Conservation (phyloP, 1,139 yeast genomes). For the Eremothecium gossypii region DNA sequence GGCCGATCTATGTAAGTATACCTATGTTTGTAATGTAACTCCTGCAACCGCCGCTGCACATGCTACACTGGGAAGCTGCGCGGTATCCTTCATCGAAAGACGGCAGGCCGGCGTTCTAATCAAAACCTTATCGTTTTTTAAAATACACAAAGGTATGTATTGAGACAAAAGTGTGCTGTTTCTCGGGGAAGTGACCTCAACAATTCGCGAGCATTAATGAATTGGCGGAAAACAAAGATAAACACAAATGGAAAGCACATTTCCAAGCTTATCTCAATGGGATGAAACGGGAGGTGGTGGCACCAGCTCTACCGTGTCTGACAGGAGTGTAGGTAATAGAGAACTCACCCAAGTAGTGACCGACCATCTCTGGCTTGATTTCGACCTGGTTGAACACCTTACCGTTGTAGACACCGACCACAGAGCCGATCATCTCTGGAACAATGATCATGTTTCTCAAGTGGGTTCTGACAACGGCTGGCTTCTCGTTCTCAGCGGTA, state of each 20-base stretch:
- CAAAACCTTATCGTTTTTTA: slow-evolving; percentile 9
- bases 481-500: slow-evolving; percentile 91
- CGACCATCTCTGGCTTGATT: slow-evolving; percentile 99
- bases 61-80: too few relatives aligned
- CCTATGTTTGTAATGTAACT: not conserved
- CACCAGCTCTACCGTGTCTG: slow-evolving; percentile 99
- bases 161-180: slow-evolving; percentile 3
- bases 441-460: slow-evolving; percentile 98
- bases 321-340: slow-evolving; percentile 99
- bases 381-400: slow-evolving; percentile 99
- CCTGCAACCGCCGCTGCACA: too few relatives aligned
- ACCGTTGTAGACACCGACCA: slow-evolving; percentile 99
- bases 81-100: too few relatives aligned
- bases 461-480: slow-evolving; percentile 97
- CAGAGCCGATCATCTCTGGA: slow-evolving; percentile 99
- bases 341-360: slow-evolving; percentile 99
- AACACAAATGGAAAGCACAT: not conserved
- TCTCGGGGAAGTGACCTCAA: not conserved
- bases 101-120: not conserved
- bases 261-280: slow-evolving; percentile 42
- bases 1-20: not conserved
- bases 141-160: slow-evolving; percentile 12
- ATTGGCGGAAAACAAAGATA: not conserved
- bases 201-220: not conserved
- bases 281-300: slow-evolving; percentile 78